A percentile compares a stretch with the other conserved stretches of the same genome.
These are phyloP conservation scores for Russula sp. DNA, from an alignment of 768 basidiomycete genomes.

Conservation along the genomic window DNA sequence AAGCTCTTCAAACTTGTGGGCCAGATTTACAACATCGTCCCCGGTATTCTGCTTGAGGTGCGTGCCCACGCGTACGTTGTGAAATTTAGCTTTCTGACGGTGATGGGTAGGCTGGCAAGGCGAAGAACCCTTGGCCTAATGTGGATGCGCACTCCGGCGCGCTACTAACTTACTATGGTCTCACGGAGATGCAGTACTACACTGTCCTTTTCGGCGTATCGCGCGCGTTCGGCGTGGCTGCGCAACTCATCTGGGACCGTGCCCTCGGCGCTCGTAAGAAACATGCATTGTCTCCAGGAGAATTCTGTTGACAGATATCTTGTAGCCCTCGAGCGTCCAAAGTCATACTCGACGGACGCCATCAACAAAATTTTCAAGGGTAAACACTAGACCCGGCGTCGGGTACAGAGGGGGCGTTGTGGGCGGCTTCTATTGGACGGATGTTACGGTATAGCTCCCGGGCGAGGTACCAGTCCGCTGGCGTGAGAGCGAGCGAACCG, in stretches of 20 bases:
- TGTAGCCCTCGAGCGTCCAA: slow-evolving; percentile 80
- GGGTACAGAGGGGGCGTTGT: slow-evolving; percentile 4
- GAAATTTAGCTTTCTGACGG: background rate
- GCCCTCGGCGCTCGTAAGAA: slow-evolving; percentile 83
- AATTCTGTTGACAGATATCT: background rate
- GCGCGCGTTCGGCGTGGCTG: slow-evolving; percentile 86
- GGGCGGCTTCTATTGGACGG: background rate
- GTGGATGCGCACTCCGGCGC: slow-evolving; percentile 97
- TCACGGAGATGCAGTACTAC: slow-evolving; percentile 92
- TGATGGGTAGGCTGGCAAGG: slow-evolving; percentile 67
- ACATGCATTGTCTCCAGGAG: background rate
- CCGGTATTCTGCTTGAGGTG: slow-evolving; percentile 83
- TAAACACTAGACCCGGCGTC: slow-evolving; percentile 33
- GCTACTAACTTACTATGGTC: slow-evolving; percentile 78
- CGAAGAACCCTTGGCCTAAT: slow-evolving; percentile 95
- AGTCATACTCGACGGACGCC: slow-evolving; percentile 79
- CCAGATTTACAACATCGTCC: slow-evolving; percentile 83
- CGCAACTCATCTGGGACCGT: slow-evolving; percentile 91
- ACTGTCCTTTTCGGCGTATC: slow-evolving; percentile 96
- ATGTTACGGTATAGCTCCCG: background rate
- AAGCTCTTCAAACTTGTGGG: slow-evolving; percentile 92
- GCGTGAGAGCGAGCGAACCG: slow-evolving; percentile 10
- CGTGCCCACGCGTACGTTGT: slow-evolving; percentile 23
- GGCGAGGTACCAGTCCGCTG: background rate
- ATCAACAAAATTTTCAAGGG: slow-evolving; percentile 74